Base-by-base conservation (phyloP, 371 early-diverging fungal species). In the Zancudomyces culisetae region DNA sequence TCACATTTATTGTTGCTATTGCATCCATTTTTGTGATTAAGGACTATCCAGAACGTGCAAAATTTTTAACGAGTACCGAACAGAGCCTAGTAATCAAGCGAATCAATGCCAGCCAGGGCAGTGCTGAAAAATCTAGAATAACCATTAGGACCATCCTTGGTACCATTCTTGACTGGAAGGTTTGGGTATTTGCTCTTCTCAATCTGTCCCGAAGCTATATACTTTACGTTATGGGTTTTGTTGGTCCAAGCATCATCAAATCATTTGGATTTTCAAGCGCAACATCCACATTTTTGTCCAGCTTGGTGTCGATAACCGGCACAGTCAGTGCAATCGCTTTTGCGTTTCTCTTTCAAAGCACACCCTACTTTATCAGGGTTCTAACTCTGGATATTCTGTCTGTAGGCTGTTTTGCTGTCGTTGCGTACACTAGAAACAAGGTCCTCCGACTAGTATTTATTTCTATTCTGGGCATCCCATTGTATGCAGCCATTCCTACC, bases 21-120 rank as follows among this genome's bases (percentile, higher is more conserved):
- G 19, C 52, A 6, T 56, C 59, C 6, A 54, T 48, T 19, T 41
- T 49, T 18, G 21, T 66, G 22, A 45, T 64, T 30, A 48, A 61
- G 30, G 62, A 65, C 35, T 66, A 57, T 42, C 66, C 66, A 1
- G 66, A 66, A 22, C 46, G 45, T 0, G 66, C 60, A 8, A 53
- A 42, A 1, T 64, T 65, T 30, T 48, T 66, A 22, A 55, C 61
- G 4, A 48, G 45, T 0, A 57, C 51, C 2, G 66, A 66, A 43
- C 42, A 53, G n/a, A 42, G 2, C 18, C 20, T 66, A 19, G 68
- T 79, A 15, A 47, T 58, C 2, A 42, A 35, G 1, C 49, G 55
- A 26, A 47, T 66, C 2, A 65, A 56, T 55, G 55, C n/a, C 43
- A 41, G 51, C 47, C 63, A 69, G 45, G 63, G 48, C 64, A 61